These are phyloP conservation scores for Calonectria hongkongensis DNA, from an alignment of 2,329 filamentous ascomycete species.

Conservation along the genomic window DNA sequence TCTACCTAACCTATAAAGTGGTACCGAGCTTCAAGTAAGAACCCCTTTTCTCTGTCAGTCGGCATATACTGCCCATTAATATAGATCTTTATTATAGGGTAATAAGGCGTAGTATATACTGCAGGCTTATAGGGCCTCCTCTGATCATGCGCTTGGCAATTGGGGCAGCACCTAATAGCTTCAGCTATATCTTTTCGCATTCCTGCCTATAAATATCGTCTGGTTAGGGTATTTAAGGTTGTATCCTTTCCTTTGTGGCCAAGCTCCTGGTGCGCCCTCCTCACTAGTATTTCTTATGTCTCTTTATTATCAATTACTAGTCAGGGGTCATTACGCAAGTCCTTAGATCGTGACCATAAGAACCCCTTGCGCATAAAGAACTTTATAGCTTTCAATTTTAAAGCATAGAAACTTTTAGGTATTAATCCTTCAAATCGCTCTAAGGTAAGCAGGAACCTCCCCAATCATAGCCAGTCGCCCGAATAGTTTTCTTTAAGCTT, in stretches of 20 bases:
- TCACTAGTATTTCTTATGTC: not conserved
- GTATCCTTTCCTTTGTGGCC: not conserved
- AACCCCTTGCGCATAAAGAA: not conserved
- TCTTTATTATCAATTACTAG: not conserved
- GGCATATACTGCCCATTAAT: not conserved
- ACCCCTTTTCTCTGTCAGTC: not conserved
- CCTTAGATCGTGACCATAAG: not conserved
- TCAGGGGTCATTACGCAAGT: not conserved
- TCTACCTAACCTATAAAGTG: not conserved
- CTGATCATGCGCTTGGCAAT: not conserved
- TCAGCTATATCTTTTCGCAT: not conserved
- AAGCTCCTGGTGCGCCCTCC: too few relatives aligned
- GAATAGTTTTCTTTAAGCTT: not conserved
- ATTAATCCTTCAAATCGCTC: not conserved
- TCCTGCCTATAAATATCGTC: not conserved
- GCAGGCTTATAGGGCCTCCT: not conserved
- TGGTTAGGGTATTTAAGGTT: not conserved
- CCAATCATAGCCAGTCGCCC: not conserved
- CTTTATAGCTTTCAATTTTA: not conserved
- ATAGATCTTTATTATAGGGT: not conserved
- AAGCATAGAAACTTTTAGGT: too few relatives aligned
- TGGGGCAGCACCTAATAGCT: not conserved
- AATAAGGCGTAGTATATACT: not conserved
- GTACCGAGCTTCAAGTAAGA: not conserved
- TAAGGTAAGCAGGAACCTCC: not conserved